These are phyloP conservation scores for Coelastrella sp. DNA, from an alignment of 139 green algal genomes.

Conservation along the genomic window DNA sequence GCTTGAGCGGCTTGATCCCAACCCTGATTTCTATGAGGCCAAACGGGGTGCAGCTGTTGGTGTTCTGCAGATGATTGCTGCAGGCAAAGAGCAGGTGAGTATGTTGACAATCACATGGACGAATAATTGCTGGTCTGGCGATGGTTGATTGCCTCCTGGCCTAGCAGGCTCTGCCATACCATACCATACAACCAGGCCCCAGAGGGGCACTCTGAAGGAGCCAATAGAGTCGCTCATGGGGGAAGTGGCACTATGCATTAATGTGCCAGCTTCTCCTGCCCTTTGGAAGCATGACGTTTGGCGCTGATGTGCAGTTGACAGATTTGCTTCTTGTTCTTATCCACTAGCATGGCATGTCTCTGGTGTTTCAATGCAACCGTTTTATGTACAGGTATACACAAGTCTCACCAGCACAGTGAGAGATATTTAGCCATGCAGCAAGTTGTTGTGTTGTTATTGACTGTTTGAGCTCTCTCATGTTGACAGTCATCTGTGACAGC, in stretches of 20 bases:
- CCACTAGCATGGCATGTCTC: too few relatives aligned
- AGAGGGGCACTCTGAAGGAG: too few relatives aligned
- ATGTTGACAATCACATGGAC: background rate
- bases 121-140: background rate
- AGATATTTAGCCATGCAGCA: background rate
- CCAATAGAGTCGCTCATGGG: too few relatives aligned
- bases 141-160: background rate
- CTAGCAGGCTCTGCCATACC: background rate
- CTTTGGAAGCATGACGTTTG: too few relatives aligned
- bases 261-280: too few relatives aligned
- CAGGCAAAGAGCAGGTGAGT: conserved; percentile 54
- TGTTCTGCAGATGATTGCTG: conserved; percentile 75
- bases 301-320: too few relatives aligned
- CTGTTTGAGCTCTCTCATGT: background rate
- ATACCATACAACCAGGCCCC: background rate
- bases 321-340: too few relatives aligned
- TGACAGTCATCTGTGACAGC: background rate
- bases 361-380: too few relatives aligned
- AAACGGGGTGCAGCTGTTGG: conserved; percentile 83
- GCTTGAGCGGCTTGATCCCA: conserved; percentile 81
- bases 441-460: background rate
- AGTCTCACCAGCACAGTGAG: too few relatives aligned
- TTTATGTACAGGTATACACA: too few relatives aligned
- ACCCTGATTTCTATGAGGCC: conserved; percentile 80
- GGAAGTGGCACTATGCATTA: too few relatives aligned